Conservation (phyloP, 176 grass and related monocot genomes). For the Oryza nivara region DNA sequence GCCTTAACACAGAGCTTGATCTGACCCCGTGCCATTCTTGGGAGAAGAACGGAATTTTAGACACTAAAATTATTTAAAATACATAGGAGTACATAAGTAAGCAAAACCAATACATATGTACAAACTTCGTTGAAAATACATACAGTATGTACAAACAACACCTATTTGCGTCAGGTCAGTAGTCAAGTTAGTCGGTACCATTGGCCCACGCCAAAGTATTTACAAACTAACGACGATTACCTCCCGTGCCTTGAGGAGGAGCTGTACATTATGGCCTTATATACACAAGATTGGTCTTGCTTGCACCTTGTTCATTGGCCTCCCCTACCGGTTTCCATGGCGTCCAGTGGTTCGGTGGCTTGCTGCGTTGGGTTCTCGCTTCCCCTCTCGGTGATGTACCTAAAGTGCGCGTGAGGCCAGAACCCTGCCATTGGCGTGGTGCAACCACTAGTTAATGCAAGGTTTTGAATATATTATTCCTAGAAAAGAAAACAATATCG, state of each 20-base stretch:
- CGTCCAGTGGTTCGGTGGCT: not conserved
- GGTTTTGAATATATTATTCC: no score
- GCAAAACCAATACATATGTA: no score
- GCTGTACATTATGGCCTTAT: not conserved
- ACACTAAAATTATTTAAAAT: not conserved
- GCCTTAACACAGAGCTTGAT: no score
- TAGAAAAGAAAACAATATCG: no score
- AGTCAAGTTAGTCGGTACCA: not conserved
- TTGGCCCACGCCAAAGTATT: not conserved
- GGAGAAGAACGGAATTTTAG: not conserved
- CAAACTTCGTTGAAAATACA: no score
- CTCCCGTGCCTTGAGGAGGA: not conserved
- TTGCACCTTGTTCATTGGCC: not conserved
- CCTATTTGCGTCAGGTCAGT: not conserved
- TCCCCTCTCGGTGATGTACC: slow-evolving; percentile 26
- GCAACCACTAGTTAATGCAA: no score
- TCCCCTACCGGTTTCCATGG: slow-evolving; percentile 43
- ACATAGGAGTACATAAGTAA: not conserved
- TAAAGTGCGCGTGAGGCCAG: slow-evolving; percentile 52
- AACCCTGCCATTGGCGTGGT: slow-evolving; percentile 5
- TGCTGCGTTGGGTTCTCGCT: not conserved
- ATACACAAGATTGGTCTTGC: not conserved
- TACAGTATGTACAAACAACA: no score
- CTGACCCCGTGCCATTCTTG: not conserved
- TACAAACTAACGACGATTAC: not conserved